Base-by-base conservation (phyloP, 2,329 filamentous ascomycete species). In the Phyllosticta citrichinensis region DNA sequence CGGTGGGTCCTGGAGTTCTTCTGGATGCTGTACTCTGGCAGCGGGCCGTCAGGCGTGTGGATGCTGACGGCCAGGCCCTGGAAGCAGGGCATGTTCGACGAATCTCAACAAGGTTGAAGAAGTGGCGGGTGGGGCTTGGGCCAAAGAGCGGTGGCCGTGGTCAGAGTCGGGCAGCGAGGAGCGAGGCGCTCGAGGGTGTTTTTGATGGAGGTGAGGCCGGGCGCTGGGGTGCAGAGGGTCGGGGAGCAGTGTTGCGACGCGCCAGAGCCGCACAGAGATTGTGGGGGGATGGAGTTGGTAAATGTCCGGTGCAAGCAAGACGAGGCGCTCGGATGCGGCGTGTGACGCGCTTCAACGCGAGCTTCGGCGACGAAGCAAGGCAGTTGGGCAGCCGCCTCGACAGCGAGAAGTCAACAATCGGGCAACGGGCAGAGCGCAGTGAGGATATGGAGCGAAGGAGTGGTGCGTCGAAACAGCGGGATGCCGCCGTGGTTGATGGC, bases 31-130 rank as follows among this genome's bases (percentile, higher is more conserved):
- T 96, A 87, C 77, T 99, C 94, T 64, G 91, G 82, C 66, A 99
- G 85, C 66, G 94, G 92, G 53, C 85, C 85, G 67, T 83, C 81
- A 67, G 91, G 83, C 53, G 84, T 86, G 79, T 99, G 94, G 75
- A 97, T 95, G 83, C 90, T 96, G 74, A 97, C 93, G 70, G 94
- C 93, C 78, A 99, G 91, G 77, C 94, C 94, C 81, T 97, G 96
- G 81, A 97, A 99, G 85, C 92, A 97, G 80, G 94, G 94, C 94
- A 89, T 89, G 61, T 64, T 64, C 64, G 58, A 62, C 57, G 40
- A 63, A 60, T 55, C n/a, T 25, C n/a, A 30, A 52, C 30, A 20
- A 22, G 12, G 14, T 27, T 19, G 27, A 33, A 20, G 27, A 40
- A 17, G 14, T 20, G 24, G 27, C 47, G 54, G 58, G 58, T 33